Base-by-base conservation (phyloP, 805 yeast species). In the Ogataea haglerorum region DNA sequence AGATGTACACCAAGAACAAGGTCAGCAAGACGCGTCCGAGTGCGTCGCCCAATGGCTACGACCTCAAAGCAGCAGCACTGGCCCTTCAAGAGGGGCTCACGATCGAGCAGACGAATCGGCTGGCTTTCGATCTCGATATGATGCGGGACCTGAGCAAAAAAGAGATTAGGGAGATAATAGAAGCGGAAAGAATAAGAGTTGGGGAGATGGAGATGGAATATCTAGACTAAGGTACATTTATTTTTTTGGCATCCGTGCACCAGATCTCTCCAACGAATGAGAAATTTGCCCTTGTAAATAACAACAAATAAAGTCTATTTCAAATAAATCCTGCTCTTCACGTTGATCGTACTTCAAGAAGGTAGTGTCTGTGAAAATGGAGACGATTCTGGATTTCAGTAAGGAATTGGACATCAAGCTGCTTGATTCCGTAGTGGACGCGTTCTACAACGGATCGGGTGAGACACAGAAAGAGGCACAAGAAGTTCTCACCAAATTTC, bases 401-500 rank as follows among this genome's bases (percentile, higher is more conserved):
- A 78, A 76, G 55, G 96, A 88, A 29, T 72, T 91, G 52, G 95
- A 93, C 66, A 78, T 91, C 52, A 70, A 66, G 36, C 67, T 84
- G 43, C 74, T 93, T 53, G 99, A 93, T 65, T 79, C 75, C 42
- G 84, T 90, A 18, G 98, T 91, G 22, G 84, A 79, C 42, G 75
- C 91, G 5, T 88, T 93, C 60, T 93, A 85, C 65, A 74, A 73
- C 43, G 93, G 95, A 3, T 72, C 84, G 4, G 91, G 95, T 16
- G 72, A 68, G n/a, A 80, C 76, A 42, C 89, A 82, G 53, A 78
- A 77, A 46, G 70, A 73, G 49, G 95, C 95, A 8, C 91, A 82
- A 63, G 71, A 72, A 27, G 66, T 83, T 7, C 73, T 85, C 54
- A 82, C 85, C 16, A 77, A 80, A 64, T 90, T 93, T 62, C 96